These are phyloP conservation scores for Salix dunnii DNA, from an alignment of 345 rosid species.

Conservation along the genomic window DNA sequence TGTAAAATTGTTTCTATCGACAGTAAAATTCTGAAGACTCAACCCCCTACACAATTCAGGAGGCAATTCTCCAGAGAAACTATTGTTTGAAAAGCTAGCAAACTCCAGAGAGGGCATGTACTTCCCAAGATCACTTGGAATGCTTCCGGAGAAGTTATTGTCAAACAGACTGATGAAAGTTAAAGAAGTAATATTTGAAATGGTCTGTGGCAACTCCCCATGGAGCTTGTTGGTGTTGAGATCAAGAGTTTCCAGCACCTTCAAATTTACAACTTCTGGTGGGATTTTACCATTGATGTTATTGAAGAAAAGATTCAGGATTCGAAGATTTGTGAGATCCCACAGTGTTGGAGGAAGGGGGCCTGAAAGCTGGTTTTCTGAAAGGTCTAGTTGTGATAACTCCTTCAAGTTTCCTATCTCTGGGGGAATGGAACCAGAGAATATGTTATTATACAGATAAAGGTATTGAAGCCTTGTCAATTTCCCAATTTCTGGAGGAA, in stretches of 20 bases:
- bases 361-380: conserved; percentile 50
- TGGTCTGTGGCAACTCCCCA: conserved; percentile 52
- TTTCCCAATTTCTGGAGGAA: conserved; percentile 47
- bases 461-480: conserved; percentile 33
- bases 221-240: conserved; percentile 44
- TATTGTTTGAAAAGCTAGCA: conserved; percentile 58
- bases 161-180: conserved; percentile 32
- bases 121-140: conserved; percentile 55
- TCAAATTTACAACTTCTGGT: conserved; percentile 50
- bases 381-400: conserved; percentile 35
- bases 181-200: conserved; percentile 42
- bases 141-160: conserved; percentile 48
- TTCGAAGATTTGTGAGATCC: conserved; percentile 38
- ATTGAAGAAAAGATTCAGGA: conserved; percentile 43
- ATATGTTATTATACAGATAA: conserved; percentile 34
- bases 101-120: conserved; percentile 28
- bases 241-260: conserved; percentile 31
- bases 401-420: conserved; percentile 44
- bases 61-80: conserved; percentile 56
- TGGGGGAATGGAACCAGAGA: conserved; percentile 45
- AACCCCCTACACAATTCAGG: conserved; percentile 49
- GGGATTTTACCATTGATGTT: conserved; percentile 53
- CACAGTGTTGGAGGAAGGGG: conserved; percentile 46
- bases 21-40: conserved; percentile 29
- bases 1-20: conserved; percentile 44